A percentile compares a stretch with the other conserved stretches of the same genome.
Evolutionary conservation across 1,284 basidiomycete species (phyloP).

Genomic region (Exsudoporus floridanus): DNA sequence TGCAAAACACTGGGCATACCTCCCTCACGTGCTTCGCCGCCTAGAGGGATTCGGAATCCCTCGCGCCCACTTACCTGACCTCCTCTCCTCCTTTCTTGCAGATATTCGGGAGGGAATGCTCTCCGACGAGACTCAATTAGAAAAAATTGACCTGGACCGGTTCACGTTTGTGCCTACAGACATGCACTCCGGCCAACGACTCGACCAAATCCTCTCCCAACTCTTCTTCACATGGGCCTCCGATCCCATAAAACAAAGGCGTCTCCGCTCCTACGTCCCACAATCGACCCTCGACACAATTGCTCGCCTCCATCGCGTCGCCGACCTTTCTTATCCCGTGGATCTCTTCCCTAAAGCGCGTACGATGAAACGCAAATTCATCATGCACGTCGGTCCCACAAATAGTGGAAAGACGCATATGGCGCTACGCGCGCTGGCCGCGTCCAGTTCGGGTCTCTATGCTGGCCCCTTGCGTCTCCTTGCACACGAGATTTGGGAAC

Average conservation of each 20-base stretch:
- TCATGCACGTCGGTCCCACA: not conserved
- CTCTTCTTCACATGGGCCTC: not conserved
- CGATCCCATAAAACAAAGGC: not conserved
- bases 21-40: conserved; percentile 30
- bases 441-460: conserved; percentile 66
- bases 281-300: not conserved
- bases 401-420: conserved; percentile 1
- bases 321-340: conserved; percentile 40
- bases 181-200: not conserved
- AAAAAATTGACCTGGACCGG: conserved; percentile 16
- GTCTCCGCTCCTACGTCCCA: not conserved
- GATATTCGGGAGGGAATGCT: conserved; percentile 31
- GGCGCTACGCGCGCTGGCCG: not conserved
- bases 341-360: conserved; percentile 30
- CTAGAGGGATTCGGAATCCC: conserved; percentile 41
- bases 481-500: conserved; percentile 93
- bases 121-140: conserved; percentile 13
- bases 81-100: conserved; percentile 34
- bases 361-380: not conserved
- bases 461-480: conserved; percentile 90
- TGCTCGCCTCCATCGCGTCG: not conserved
- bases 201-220: not conserved
- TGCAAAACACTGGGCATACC: conserved; percentile 32
- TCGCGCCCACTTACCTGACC: conserved; percentile 22
- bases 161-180: conserved; percentile 14